A percentile compares a stretch with the other conserved stretches of the same genome.
phyloP scores from a whole-genome alignment of 2,329 filamentous ascomycete species.

The Anthostomella pinea region DNA sequence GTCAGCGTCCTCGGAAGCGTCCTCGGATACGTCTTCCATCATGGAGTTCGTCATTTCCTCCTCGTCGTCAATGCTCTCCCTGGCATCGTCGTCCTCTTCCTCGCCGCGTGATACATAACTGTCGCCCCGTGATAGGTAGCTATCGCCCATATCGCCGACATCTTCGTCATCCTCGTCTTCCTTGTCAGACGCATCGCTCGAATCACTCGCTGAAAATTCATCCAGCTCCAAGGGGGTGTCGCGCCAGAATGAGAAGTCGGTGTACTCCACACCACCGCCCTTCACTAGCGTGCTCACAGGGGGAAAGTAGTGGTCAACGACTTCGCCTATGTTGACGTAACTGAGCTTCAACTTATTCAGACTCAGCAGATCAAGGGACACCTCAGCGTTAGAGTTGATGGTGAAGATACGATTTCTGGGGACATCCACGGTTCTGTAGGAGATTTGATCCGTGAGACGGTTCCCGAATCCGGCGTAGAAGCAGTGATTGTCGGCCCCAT shows the following conservation, averaged over 20 bases:
- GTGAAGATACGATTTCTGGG: conserved; percentile 94
- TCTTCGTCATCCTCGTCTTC: conserved; percentile 42
- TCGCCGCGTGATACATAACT: conserved; percentile 42
- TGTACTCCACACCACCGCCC: conserved; percentile 89
- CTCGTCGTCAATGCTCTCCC: conserved; percentile 43
- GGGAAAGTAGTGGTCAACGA: conserved; percentile 97
- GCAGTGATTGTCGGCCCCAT: conserved; percentile 71
- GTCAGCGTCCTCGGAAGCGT: conserved; percentile 36
- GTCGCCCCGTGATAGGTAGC: too few relatives aligned
- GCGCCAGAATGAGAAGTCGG: conserved; percentile 96
- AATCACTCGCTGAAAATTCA: conserved; percentile 80
- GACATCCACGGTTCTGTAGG: conserved; percentile 93
- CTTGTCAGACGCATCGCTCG: conserved; percentile 38
- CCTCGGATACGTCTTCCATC: conserved; percentile 37
- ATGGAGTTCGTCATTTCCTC: conserved; percentile 40
- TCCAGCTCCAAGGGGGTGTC: conserved; percentile 79
- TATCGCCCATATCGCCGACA: conserved; percentile 43
- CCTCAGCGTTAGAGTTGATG: conserved; percentile 96
- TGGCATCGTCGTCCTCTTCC: conserved; percentile 36
- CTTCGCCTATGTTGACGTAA: conserved; percentile 94
- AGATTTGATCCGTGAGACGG: conserved; percentile 90
- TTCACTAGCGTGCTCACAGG: conserved; percentile 83
- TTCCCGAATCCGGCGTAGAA: conserved; percentile 99
- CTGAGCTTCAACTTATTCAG: conserved; percentile 95
- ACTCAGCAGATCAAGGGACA: conserved; percentile 83